phyloP scores from a whole-genome alignment of 176 grass and related monocot species.

The Panicum miliaceum region DNA sequence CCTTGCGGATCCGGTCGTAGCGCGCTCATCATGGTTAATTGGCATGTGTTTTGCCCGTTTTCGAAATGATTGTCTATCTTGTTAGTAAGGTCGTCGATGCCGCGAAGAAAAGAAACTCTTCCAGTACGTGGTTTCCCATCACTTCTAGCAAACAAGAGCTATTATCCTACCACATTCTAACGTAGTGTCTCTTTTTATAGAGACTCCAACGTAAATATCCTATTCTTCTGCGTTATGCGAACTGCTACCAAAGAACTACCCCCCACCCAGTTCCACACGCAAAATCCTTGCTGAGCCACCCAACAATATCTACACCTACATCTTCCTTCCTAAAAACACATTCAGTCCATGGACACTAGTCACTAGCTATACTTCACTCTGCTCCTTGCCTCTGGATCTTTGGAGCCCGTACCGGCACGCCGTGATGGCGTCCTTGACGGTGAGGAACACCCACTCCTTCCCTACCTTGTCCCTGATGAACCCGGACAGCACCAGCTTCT shows the following conservation, averaged over 20 bases:
- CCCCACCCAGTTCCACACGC: not conserved
- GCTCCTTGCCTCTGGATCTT: conserved; percentile 50
- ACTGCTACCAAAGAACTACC: not conserved
- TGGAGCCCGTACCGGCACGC: conserved; percentile 66
- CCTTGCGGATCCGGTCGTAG: too few relatives aligned
- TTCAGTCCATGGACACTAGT: not conserved
- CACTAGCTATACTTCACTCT: conserved; percentile 44
- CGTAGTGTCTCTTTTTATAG: too few relatives aligned
- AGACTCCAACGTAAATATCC: not conserved
- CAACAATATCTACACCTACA: not conserved
- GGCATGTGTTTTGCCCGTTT: too few relatives aligned
- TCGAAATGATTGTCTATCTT: too few relatives aligned
- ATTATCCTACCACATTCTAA: too few relatives aligned
- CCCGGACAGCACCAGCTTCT: conserved; percentile 64
- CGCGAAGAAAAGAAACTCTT: too few relatives aligned
- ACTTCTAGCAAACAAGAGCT: too few relatives aligned
- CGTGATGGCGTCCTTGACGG: conserved; percentile 69
- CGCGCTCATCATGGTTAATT: too few relatives aligned
- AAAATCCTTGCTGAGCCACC: not conserved
- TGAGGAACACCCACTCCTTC: conserved; percentile 77
- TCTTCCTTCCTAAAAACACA: conserved; percentile 9
- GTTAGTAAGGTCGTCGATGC: too few relatives aligned
- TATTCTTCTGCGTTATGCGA: conserved; percentile 1
- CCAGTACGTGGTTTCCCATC: too few relatives aligned
- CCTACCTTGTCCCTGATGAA: conserved; percentile 61